Evolutionary conservation across 495 filamentous ascomycete genomes (phyloP), one percentile per base, ranked within the genome.

Genomic region (Ramalina peruviana): DNA sequence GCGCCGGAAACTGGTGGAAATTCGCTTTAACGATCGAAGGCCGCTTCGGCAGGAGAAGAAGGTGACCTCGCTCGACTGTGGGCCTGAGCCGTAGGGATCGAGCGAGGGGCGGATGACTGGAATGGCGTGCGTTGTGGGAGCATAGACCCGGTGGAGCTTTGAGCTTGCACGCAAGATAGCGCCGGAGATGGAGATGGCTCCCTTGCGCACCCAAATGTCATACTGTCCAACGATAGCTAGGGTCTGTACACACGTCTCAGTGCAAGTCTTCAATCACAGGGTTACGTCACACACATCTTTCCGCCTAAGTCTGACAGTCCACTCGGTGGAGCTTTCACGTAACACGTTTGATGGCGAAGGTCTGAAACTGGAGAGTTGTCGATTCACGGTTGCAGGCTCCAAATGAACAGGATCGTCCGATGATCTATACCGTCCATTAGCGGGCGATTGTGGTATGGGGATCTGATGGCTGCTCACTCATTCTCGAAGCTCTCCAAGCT

Each of bases 51-150:
- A 73, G 7, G 80, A 77, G 2, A 66, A 53, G 6, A 84, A 55
- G 45, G 75, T 71, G 38, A 87, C 60, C 13, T 70, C 67, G 0
- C 76, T 61, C 49, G 42, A 38, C 43, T 54, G 53, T 20, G 74
- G 69, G 20, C 71, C 62, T 16, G 65, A 66, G 15, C 75, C 70
- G 47, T 69, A 65, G 1, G 67, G 63, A n/a, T 70, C 65, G 43
- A 60, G 56, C 5, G 73, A 56, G 49, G 73, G 80, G 46, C 78
- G 72, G 43, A 94, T 75, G 10, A 82, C 72, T 1, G 86, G 86
- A 15, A 92, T 66, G 6, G 86, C 80, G 62, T 92, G 86, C 9
- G 82, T 88, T 36, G 74, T 78, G 11, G 85, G 82, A 27, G 83
- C 82, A 67, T 81, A 83, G 9, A 90, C 73, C 62, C 79, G 71